Conservation (phyloP, 768 basidiomycete species). For the Cytidiella melzeri region DNA sequence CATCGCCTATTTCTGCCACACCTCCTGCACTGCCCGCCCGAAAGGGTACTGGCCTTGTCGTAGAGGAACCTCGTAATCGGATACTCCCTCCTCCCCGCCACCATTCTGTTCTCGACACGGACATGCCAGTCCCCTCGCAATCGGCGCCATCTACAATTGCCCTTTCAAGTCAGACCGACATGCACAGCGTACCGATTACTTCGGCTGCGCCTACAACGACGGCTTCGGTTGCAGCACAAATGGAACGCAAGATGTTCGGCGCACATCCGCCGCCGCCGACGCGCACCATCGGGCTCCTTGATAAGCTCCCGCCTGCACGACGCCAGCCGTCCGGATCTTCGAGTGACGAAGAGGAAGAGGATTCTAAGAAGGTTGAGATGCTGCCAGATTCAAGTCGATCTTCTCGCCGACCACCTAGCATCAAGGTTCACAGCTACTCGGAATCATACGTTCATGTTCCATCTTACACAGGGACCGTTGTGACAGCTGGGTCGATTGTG, state of each 20-base stretch:
- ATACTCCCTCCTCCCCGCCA: slow-evolving; percentile 9
- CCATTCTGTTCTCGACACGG: slow-evolving; percentile 12
- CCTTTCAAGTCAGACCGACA: not conserved
- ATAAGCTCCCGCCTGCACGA: slow-evolving; percentile 58
- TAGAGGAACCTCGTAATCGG: slow-evolving; percentile 13
- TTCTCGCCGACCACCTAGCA: slow-evolving; percentile 45
- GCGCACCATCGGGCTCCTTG: slow-evolving; percentile 62
- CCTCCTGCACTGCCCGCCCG: slow-evolving; percentile 33
- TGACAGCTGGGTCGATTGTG: slow-evolving; percentile 50
- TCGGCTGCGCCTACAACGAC: not conserved
- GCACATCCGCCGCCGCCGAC: slow-evolving; percentile 64
- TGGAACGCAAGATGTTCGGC: slow-evolving; percentile 23
- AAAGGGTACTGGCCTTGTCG: slow-evolving; percentile 11
- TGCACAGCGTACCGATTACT: not conserved
- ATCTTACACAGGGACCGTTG: slow-evolving; percentile 47
- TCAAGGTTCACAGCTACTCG: slow-evolving; percentile 28
- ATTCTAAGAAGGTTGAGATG: slow-evolving; percentile 40
- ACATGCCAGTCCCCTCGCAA: not conserved
- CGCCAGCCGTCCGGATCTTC: slow-evolving; percentile 34
- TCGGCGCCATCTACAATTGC: not conserved
- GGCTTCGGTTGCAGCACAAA: not conserved
- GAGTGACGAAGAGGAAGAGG: slow-evolving; percentile 55
- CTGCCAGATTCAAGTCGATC: slow-evolving; percentile 67
- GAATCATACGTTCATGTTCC: slow-evolving; percentile 49
- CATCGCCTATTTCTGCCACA: slow-evolving; percentile 18